Percentiles rank a stretch among this genome's conserved stretches.
Evolutionary conservation across 2,329 filamentous ascomycete species (phyloP).

Genomic region (Trichoderma brevicompactum): DNA sequence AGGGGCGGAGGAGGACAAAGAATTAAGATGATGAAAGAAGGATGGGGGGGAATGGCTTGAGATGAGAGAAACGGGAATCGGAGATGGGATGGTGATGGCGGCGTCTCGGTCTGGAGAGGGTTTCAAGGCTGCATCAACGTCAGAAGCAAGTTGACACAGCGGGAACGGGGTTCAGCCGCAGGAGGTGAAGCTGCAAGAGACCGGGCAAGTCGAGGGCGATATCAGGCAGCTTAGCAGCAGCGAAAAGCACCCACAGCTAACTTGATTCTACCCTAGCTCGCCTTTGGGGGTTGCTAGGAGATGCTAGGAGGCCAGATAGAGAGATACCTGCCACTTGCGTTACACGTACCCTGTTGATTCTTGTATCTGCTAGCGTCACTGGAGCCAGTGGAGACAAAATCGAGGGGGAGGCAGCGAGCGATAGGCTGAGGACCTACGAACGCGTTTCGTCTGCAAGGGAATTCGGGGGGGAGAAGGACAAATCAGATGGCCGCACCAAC

Average conservation of each 20-base stretch:
- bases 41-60: constrained; percentile 6
- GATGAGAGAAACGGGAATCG: constrained; percentile 14
- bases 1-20: constrained; percentile 5
- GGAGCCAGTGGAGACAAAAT: constrained; percentile 23
- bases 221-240: constrained; percentile 19
- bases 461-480: constrained; percentile 8
- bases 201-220: constrained; percentile 24
- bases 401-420: constrained; percentile 16
- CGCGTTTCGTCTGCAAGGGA: constrained; percentile 27
- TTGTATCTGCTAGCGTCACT: constrained; percentile 25
- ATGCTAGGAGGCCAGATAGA: constrained; percentile 4
- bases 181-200: constrained; percentile 37
- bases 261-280: constrained; percentile 19
- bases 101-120: constrained; percentile 39
- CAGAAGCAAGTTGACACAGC: constrained; percentile 42
- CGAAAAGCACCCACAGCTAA: constrained; percentile 18
- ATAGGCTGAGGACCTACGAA: constrained; percentile 23
- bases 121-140: constrained; percentile 37
- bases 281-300: constrained; percentile 8
- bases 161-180: constrained; percentile 46
- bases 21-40: constrained; percentile 14
- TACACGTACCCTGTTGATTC: constrained; percentile 24
- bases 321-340: constrained; percentile 13
- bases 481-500: constrained; percentile 25
- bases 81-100: constrained; percentile 34